Base-by-base conservation (phyloP, 129 eudicot genomes). In the Helianthus tuberosus region DNA sequence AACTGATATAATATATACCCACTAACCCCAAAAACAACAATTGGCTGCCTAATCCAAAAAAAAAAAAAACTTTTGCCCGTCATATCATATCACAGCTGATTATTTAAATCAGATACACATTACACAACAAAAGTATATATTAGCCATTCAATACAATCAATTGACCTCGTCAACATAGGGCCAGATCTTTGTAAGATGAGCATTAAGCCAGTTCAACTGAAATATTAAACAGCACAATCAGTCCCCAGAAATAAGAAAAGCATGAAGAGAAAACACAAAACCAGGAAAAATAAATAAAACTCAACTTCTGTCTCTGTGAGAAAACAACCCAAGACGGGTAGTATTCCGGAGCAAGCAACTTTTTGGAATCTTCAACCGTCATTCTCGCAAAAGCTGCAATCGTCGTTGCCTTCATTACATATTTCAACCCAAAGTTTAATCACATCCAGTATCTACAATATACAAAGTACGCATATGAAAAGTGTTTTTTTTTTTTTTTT, bases 301-400 rank as follows among this genome's bases (percentile, higher is more conserved):
- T n/a, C n/a, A n/a, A n/a, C n/a, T n/a, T n/a, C n/a, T n/a, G n/a
- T n/a, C n/a, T n/a, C n/a, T n/a, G n/a, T n/a, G n/a, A n/a, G n/a
- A n/a, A n/a, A n/a, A n/a, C n/a, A n/a, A n/a, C n/a, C n/a, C n/a
- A n/a, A n/a, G n/a, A n/a, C n/a, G n/a, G n/a, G n/a, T n/a, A n/a
- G n/a, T n/a, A n/a, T n/a, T n/a, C n/a, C n/a, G n/a, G n/a, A n/a
- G n/a, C n/a, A n/a, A n/a, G n/a, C n/a, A n/a, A n/a, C n/a, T n/a
- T 94, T 80, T 91, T 94, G 15, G 99, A 94, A 94, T 94, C 99
- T 75, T 90, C 97, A 74, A 91, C 97, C 39, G 99, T 94, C 99
- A 94, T 94, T 72, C 93, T 94, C 1, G 99, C 99, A 80, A 94
- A 88, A 75, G 97, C 93, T 76, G 97, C 97, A 48, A 94, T 76